Base-by-base conservation (phyloP, 805 yeast genomes). In the Yamadazyma philogaea region DNA sequence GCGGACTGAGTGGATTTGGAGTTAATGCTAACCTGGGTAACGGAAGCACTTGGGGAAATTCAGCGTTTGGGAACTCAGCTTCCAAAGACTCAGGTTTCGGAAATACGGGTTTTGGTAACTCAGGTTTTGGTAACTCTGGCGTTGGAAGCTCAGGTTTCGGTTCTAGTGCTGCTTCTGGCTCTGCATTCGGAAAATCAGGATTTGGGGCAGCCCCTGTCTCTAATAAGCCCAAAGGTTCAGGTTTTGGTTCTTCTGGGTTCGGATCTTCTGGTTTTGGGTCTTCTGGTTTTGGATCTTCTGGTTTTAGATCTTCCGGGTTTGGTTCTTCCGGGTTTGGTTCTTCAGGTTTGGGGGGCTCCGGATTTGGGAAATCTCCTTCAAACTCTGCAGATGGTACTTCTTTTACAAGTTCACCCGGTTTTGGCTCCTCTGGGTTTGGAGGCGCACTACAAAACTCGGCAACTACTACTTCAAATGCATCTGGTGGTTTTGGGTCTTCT, bases 111-210 rank as follows among this genome's bases (percentile, higher is more conserved):
- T 41, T 31, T 31, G 39, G 43, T 4, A 22, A 8, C 31, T 15
- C 50, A 1, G 51, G 49, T 12, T 34, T 45, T 35, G 46, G 47
- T 4, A 26, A 34, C 20, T 20, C 39, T 21, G 39, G 39, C 19
- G 24, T 35, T 26, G 39, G 39, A 22, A 27, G 27, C 34, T 24
- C 38, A 11, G 43, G 43, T 15, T 39, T 50, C 18, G 30, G 38
- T 14, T 31, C 56, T 14, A 48, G 53, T 2, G 50, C 54, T 40
- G 55, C 7, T 22, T 55, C 55, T 1, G 37, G 41, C 19, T 38
- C 55, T 6, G 40, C 48, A 8, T 49, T 44, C 36, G 37, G 45
- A 30, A 18, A n/a, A 19, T 16, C 36, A 10, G 46, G 41, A 27
- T 43, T 43, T 34, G 47, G 47, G 15, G 24, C 27, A 6, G 22